Base-by-base conservation (phyloP, 345 rosid species). In the Citrus cavaleriei region DNA sequence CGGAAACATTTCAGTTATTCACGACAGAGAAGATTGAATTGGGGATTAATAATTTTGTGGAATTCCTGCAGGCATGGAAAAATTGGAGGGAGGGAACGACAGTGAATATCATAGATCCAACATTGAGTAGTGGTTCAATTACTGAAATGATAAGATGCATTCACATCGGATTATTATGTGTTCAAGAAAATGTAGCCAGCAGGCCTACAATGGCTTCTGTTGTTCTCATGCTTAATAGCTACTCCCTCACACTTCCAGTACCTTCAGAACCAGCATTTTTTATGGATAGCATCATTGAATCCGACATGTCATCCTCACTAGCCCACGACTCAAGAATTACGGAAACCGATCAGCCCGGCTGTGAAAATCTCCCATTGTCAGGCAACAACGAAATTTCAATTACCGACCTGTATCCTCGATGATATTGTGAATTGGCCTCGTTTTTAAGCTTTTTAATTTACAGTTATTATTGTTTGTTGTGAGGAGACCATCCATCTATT, bases 91-190 rank as follows among this genome's bases (percentile, higher is more conserved):
- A 85, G 66, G 87, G 84, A 19, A 75, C 84, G 19, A 16, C 46
- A 2, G 3, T 62, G 13, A 65, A 81, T 19, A 10, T 88, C 0
- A 60, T 87, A 10, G 85, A 88, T 68, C 81, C 86, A 1, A 46
- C 3, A 0, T 16, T 90, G 59, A 75, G 37, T 13, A 49, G 2
- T 25, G 63, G 87, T 59, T 77, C 77, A 8, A 55, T n/a, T 10
- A 37, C 32, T 13, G 85, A 90, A 79, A 68, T 83, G 77, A 73
- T 30, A 60, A 73, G 88, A 71, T 88, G 89, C 77, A 62, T 90
- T 55, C 89, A 88, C 61, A 75, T 88, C 22, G 88, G 83, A 0
- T 74, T 90, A 27, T 81, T 88, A 0, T 88, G 91, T 35, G 85
- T 81, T 32, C 93, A 88, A 70, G 87, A 85, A 55, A 84, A 86